Percentiles rank a stretch among this genome's conserved stretches.
Evolutionary conservation across 2,329 filamentous ascomycete genomes (phyloP).

Genomic region (Grosmannia clavigera): DNA sequence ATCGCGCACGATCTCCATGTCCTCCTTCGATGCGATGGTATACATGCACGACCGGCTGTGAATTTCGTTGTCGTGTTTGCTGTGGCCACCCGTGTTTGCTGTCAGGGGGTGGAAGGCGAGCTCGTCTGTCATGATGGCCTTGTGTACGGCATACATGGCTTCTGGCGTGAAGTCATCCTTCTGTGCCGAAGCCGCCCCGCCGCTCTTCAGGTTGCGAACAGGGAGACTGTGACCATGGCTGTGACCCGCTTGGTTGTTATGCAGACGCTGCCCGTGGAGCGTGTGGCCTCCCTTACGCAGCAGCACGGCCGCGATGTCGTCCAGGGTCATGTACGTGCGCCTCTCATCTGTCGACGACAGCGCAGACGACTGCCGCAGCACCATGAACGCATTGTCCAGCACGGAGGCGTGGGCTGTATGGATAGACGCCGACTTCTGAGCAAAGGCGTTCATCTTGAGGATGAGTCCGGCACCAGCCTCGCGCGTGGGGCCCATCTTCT

Average conservation of each 20-base stretch:
- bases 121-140: constrained; percentile 46
- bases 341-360: neutral
- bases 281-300: constrained; percentile 15
- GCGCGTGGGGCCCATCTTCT: constrained; percentile 29
- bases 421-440: constrained; percentile 26
- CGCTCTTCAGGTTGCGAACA: constrained; percentile 1
- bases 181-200: constrained; percentile 4
- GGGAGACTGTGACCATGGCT: neutral
- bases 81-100: constrained; percentile 20
- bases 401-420: constrained; percentile 35
- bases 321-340: constrained; percentile 30
- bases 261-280: neutral
- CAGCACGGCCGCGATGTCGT: constrained; percentile 35
- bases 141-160: constrained; percentile 58
- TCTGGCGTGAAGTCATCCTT: constrained; percentile 28
- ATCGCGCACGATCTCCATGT: constrained; percentile 37
- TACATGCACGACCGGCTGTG: constrained; percentile 44
- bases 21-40: constrained; percentile 44
- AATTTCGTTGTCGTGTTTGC: constrained; percentile 3
- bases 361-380: constrained; percentile 17
- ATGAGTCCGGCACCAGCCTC: constrained; percentile 30
- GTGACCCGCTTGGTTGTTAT: neutral
- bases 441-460: constrained; percentile 34
- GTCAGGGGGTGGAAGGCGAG: constrained; percentile 43
- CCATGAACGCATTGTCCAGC: constrained; percentile 32